Percentiles rank a stretch among this genome's conserved stretches.
Conservation (phyloP, 1,284 basidiomycete species). For the Marasmius fiardii region DNA sequence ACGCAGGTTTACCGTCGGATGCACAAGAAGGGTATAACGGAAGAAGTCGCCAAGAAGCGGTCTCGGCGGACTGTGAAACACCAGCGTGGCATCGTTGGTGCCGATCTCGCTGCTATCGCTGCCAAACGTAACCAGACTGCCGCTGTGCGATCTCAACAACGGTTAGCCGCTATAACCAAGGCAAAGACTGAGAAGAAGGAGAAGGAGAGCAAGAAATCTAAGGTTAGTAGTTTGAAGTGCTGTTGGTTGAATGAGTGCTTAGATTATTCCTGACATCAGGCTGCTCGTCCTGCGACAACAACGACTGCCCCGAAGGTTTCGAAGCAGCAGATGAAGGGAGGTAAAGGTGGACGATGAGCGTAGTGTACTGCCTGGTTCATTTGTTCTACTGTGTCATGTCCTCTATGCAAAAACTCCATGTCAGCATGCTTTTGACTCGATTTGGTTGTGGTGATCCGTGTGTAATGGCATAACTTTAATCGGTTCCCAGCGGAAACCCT, state of each 20-base stretch:
- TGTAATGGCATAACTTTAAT: background rate
- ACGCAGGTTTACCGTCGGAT: slow-evolving; percentile 95
- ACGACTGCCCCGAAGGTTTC: slow-evolving; percentile 80
- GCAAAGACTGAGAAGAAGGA: slow-evolving; percentile 95
- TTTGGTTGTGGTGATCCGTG: background rate
- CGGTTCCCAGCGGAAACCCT: background rate
- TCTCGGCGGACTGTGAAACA: slow-evolving; percentile 97
- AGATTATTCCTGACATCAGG: too few species aligned
- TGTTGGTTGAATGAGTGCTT: too few species aligned
- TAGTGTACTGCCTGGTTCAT: background rate
- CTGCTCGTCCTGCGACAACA: slow-evolving; percentile 51
- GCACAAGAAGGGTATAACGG: slow-evolving; percentile 99
- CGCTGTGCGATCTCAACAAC: slow-evolving; percentile 79
- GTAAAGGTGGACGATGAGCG: slow-evolving; percentile 65
- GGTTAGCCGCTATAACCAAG: slow-evolving; percentile 85
- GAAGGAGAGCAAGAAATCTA: slow-evolving; percentile 92
- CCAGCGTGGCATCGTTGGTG: slow-evolving; percentile 98
- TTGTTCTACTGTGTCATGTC: too few species aligned
- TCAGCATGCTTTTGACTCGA: background rate
- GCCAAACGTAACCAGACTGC: slow-evolving; percentile 92
- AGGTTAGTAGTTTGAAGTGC: too few species aligned
- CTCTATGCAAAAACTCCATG: too few species aligned
- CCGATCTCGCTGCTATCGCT: slow-evolving; percentile 87
- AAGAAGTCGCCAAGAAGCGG: slow-evolving; percentile 99
- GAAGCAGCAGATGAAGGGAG: slow-evolving; percentile 96